Conservation (phyloP, 768 basidiomycete species). For the Leccinellum rugosiceps region DNA sequence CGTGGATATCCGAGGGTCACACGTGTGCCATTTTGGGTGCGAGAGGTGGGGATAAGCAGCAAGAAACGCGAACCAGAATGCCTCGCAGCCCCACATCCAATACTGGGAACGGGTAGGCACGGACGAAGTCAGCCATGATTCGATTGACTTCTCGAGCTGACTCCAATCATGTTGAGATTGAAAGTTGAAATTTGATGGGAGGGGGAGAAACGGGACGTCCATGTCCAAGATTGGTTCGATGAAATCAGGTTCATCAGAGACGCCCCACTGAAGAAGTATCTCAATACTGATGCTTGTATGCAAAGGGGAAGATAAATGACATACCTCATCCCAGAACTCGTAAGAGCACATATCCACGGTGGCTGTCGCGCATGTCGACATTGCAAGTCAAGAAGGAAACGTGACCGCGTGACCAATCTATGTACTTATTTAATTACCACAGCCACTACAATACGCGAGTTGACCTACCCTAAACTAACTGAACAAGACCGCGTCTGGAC, state of each 20-base stretch:
- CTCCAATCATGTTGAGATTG: not conserved
- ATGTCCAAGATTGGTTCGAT: not conserved
- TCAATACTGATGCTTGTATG: not conserved
- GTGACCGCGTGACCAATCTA: not conserved
- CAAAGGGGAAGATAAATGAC: not conserved
- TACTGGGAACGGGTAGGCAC: not conserved
- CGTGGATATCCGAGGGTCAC: not conserved
- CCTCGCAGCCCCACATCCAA: not conserved
- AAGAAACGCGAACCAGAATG: not conserved
- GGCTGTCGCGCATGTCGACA: not conserved
- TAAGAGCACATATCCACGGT: not conserved
- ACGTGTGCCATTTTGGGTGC: not conserved
- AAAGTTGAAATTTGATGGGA: not conserved
- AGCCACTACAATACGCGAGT: slow-evolving; percentile 21
- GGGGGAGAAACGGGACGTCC: not conserved
- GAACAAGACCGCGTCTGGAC: not conserved
- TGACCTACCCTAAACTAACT: slow-evolving; percentile 24
- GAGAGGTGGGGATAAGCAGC: not conserved
- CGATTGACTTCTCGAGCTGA: not conserved
- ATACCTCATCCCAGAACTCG: not conserved
- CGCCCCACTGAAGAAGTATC: not conserved
- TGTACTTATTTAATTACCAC: slow-evolving; percentile 1
- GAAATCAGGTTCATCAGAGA: not conserved
- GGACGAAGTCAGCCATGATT: not conserved
- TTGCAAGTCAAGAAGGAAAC: not conserved